Evolutionary conservation across 495 filamentous ascomycete genomes (phyloP).

Genomic region (Ascodesmis nigricans): DNA sequence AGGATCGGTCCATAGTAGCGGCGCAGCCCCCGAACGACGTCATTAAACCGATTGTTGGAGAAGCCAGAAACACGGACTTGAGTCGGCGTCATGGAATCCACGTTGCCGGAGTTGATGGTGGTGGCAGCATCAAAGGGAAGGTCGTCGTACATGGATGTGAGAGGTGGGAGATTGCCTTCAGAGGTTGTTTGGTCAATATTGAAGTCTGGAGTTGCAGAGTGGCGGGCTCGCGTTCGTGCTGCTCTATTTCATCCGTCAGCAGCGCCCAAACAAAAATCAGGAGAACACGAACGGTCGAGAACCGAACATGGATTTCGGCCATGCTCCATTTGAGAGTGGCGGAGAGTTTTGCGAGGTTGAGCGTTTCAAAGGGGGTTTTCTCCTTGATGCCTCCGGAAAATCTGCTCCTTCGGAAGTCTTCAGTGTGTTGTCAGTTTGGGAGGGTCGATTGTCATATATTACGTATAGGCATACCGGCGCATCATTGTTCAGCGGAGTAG

Average conservation of each 20-base stretch:
- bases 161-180: constrained; percentile 13
- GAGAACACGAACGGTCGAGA: constrained; percentile 14
- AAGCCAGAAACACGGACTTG: constrained; percentile 19
- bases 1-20: constrained; percentile 18
- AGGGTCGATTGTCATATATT: no score
- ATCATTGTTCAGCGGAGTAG: constrained; percentile 3
- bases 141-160: constrained; percentile 18
- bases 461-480: no score
- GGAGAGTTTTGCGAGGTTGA: constrained; percentile 10
- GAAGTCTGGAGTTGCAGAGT: constrained; percentile 13
- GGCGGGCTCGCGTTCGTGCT: constrained; percentile 18
- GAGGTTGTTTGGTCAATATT: background rate
- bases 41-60: constrained; percentile 18
- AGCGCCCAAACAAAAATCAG: background rate
- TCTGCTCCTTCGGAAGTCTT: no score
- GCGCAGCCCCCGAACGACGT: constrained; percentile 17
- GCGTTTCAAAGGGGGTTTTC: background rate
- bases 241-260: constrained; percentile 10
- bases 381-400: no score
- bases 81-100: constrained; percentile 16
- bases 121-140: constrained; percentile 12
- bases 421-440: no score
- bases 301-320: constrained; percentile 20
- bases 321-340: constrained; percentile 11
- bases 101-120: constrained; percentile 8